Conservation (phyloP, 768 basidiomycete genomes). For the Ramaria rubella region DNA sequence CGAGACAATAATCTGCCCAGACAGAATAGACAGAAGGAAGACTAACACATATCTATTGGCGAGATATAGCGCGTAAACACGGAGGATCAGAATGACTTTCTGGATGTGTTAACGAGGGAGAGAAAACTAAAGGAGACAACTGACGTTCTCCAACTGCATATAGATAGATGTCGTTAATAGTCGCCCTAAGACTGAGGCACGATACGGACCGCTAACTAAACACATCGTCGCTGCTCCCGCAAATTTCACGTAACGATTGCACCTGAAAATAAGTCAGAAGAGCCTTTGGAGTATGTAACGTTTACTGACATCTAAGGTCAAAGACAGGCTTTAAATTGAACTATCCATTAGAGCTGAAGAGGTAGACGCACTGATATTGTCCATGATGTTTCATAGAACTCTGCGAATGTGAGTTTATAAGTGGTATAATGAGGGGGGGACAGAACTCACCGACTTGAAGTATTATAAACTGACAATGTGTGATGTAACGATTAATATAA, state of each 20-base stretch:
- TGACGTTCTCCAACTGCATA: neutral
- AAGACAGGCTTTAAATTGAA: neutral
- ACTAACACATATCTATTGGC: neutral
- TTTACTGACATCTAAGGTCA: neutral
- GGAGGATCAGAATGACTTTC: neutral
- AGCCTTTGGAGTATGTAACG: neutral
- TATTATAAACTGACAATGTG: neutral
- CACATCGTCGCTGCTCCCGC: neutral
- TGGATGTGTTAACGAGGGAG: neutral
- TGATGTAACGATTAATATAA: neutral
- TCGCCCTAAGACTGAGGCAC: neutral
- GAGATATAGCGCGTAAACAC: too few species aligned
- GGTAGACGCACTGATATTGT: neutral
- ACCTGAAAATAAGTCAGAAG: neutral
- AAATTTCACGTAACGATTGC: neutral
- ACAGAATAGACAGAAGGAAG: neutral
- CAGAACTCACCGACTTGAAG: neutral
- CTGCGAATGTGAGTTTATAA: too few species aligned
- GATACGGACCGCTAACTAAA: neutral
- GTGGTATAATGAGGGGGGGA: neutral
- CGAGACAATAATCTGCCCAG: neutral
- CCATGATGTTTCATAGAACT: neutral
- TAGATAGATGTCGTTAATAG: neutral
- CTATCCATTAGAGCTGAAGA: neutral
- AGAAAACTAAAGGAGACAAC: neutral